Percentiles rank a stretch among this genome's conserved stretches.
phyloP scores from a whole-genome alignment of 2,329 filamentous ascomycete genomes.

The Cladobotryum mycophilum region DNA sequence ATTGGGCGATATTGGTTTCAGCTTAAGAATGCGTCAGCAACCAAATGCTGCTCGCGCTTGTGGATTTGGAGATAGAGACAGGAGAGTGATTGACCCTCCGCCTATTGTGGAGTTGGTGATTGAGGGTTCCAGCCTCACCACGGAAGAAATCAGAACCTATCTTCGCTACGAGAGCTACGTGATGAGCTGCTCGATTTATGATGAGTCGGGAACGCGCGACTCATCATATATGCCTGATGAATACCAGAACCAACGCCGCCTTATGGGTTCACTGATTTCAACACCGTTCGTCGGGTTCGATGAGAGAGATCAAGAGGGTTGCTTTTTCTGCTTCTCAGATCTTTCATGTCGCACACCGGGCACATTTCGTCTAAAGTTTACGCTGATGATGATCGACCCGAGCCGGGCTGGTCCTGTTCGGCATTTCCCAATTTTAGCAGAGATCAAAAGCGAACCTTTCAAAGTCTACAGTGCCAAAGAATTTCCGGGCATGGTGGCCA shows the following conservation, averaged over 20 bases:
- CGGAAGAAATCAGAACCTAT: slow-evolving; percentile 45
- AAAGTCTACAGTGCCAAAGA: slow-evolving; percentile 79
- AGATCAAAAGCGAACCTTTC: slow-evolving; percentile 62
- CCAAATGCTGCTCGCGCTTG: slow-evolving; percentile 72
- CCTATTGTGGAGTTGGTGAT: slow-evolving; percentile 72
- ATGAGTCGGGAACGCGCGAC: slow-evolving; percentile 60
- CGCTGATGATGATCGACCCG: slow-evolving; percentile 65
- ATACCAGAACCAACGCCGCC: slow-evolving; percentile 62
- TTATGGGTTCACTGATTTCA: slow-evolving; percentile 75
- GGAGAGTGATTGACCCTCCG: slow-evolving; percentile 75
- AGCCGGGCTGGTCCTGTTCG: slow-evolving; percentile 39
- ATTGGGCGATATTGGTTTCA: slow-evolving; percentile 22
- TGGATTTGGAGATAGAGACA: slow-evolving; percentile 76
- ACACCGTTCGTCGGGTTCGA: slow-evolving; percentile 72
- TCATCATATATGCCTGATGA: slow-evolving; percentile 67
- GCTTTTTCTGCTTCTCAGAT: slow-evolving; percentile 82
- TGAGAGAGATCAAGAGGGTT: slow-evolving; percentile 65
- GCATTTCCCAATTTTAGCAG: slow-evolving; percentile 44
- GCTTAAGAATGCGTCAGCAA: slow-evolving; percentile 60
- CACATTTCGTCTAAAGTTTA: slow-evolving; percentile 67
- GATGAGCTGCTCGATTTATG: slow-evolving; percentile 71
- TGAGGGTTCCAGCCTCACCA: slow-evolving; percentile 47
- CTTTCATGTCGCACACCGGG: slow-evolving; percentile 74
- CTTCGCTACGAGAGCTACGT: slow-evolving; percentile 61
- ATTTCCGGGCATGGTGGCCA: slow-evolving; percentile 77